Evolutionary conservation across 2,329 filamentous ascomycete species (phyloP).

Genomic region (Botrytis fragariae): DNA sequence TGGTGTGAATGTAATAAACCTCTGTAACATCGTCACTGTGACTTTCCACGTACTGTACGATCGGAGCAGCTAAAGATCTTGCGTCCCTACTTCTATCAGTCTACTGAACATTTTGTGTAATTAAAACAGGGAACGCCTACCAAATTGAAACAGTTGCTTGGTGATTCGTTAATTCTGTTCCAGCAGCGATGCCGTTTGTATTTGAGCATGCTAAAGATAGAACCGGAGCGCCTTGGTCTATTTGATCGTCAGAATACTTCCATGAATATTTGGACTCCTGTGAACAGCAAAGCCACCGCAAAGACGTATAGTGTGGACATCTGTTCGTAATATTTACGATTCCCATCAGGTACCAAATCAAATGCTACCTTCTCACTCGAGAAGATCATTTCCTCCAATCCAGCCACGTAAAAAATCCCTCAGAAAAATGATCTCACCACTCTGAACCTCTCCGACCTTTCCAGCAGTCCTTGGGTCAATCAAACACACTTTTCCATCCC

Average conservation of each 20-base stretch:
- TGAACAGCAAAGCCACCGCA: neutral
- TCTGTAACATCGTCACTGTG: conserved; percentile 68
- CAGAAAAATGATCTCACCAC: conserved; percentile 32
- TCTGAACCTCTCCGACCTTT: conserved; percentile 43
- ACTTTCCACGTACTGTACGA: conserved; percentile 59
- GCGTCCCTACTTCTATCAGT: conserved; percentile 51
- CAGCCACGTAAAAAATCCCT: neutral
- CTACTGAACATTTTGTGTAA: neutral
- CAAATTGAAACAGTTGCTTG: conserved; percentile 61
- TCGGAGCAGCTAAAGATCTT: conserved; percentile 47
- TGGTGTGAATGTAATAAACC: conserved; percentile 37
- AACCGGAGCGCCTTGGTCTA: conserved; percentile 52
- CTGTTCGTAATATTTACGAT: neutral
- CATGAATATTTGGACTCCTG: neutral
- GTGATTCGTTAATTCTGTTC: conserved; percentile 68
- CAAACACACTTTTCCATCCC: conserved; percentile 64
- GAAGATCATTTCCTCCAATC: neutral
- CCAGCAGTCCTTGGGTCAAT: conserved; percentile 62
- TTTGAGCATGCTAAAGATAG: conserved; percentile 61
- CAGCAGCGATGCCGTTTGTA: conserved; percentile 63
- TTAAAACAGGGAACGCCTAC: conserved; percentile 41
- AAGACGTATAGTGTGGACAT: neutral
- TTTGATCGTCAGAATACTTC: conserved; percentile 2
- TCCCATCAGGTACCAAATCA: neutral
- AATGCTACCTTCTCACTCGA: conserved; percentile 3